Conservation (phyloP, 2,329 filamentous ascomycete genomes). For the Aspergillus thermomutatus region DNA sequence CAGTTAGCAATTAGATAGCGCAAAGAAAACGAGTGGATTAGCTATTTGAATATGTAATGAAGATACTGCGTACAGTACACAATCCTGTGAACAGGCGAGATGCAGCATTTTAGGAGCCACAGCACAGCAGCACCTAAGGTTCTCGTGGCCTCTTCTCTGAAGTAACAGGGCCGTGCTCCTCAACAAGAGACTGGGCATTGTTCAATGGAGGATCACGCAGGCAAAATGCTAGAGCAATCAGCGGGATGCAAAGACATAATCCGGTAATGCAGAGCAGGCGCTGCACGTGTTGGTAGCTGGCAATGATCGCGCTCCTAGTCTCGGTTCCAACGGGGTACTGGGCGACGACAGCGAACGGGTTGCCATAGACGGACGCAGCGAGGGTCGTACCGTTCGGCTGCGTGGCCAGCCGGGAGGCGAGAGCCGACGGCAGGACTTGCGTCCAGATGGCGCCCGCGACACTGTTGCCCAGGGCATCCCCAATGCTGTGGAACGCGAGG, state of each 20-base stretch:
- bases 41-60: too few species aligned
- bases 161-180: background rate
- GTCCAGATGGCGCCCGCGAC: constrained; percentile 45
- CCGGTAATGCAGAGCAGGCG: constrained; percentile 48
- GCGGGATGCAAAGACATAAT: constrained; percentile 49
- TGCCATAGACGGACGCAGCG: constrained; percentile 32
- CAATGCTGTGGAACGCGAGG: constrained; percentile 43
- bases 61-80: too few species aligned
- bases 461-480: constrained; percentile 42
- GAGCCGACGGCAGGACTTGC: constrained; percentile 34
- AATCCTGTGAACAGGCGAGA: too few species aligned
- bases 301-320: constrained; percentile 23
- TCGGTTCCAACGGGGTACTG: constrained; percentile 41
- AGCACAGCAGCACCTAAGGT: background rate
- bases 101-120: too few species aligned
- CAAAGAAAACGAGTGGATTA: too few species aligned
- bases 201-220: constrained; percentile 44
- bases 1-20: too few species aligned
- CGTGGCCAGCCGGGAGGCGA: constrained; percentile 12
- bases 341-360: constrained; percentile 30
- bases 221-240: constrained; percentile 44
- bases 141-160: background rate
- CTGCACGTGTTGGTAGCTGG: constrained; percentile 48
- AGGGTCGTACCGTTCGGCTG: constrained; percentile 35
- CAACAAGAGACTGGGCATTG: constrained; percentile 1